Percentiles rank a stretch among this genome's conserved stretches.
Evolutionary conservation across 1,139 yeast genomes (phyloP).

Genomic region (Taphrina deformans): DNA sequence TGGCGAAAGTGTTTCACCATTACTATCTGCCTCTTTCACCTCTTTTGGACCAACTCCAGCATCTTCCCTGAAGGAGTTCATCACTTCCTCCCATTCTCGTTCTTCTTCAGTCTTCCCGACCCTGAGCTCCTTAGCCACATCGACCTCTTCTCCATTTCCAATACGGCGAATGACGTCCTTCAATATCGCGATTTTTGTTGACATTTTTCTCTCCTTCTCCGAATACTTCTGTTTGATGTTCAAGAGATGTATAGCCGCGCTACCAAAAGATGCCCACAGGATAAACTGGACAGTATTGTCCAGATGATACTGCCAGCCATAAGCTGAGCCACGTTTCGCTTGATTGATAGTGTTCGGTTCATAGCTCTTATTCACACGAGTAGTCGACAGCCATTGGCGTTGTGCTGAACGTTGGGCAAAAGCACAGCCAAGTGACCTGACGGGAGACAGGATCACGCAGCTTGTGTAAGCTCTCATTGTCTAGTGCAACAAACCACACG

Average conservation of each 20-base stretch:
- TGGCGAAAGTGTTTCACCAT: background rate
- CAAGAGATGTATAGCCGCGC: slow-evolving; percentile 29
- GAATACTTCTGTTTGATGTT: slow-evolving; percentile 29
- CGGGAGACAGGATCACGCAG: background rate
- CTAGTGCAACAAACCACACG: too few species aligned
- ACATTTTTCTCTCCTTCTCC: slow-evolving; percentile 21
- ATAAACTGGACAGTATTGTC: slow-evolving; percentile 27
- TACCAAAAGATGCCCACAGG: slow-evolving; percentile 31
- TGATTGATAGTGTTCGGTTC: background rate
- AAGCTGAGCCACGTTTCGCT: background rate
- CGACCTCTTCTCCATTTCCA: slow-evolving; percentile 28
- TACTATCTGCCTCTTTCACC: too few species aligned
- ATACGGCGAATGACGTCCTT: slow-evolving; percentile 22
- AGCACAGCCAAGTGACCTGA: background rate
- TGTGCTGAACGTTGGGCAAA: background rate
- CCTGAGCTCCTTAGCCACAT: slow-evolving; percentile 20
- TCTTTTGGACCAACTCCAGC: too few species aligned
- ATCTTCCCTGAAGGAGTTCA: slow-evolving; percentile 17
- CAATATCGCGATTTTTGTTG: slow-evolving; percentile 24
- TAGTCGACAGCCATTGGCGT: background rate
- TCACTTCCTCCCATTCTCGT: slow-evolving; percentile 28
- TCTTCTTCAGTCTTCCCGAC: slow-evolving; percentile 28
- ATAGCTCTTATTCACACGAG: background rate
- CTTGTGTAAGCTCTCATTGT: background rate
- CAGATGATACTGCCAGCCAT: slow-evolving; percentile 19